Base-by-base conservation (phyloP, 768 basidiomycete genomes). In the Postia placenta region DNA sequence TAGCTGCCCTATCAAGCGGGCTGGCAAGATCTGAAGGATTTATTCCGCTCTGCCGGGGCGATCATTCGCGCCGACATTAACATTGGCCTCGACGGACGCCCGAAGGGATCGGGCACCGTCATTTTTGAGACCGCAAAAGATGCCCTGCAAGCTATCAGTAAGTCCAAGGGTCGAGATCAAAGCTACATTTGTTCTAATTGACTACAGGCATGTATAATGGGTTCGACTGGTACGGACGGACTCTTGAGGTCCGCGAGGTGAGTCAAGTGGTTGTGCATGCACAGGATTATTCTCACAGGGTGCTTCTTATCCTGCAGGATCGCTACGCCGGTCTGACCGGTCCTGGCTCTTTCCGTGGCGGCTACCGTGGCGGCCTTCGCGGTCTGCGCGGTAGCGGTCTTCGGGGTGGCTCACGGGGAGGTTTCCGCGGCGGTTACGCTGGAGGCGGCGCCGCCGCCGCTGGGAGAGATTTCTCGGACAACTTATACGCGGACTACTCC, bases 1-100 rank as follows among this genome's bases (percentile, higher is more conserved):
- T 55, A 97, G 94, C 70, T 98, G 24, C 94, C 93, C 2, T 92
- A 90, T 63, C 92, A 94, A 70, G 93, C 92, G n/a, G 92, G 92
- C 25, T 99, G 95, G 95, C 95, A 99, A 65, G 95, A 98, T 64
- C 71, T 98, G 48, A 98, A 98, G 63, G 95, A 98, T 66, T 73
- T 98, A 24, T 97, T 98, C 84, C 84, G 95, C 48, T 81, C 90
- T 24, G 90, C 95, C 39, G 95, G 95, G 5, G 89, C 91, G 62
- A 94, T 99, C 57, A 82, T 97, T 55, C 83, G 95, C 40, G 92
- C 95, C 48, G 95, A 98, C 64, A 92, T 97, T 54, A 93, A 94
- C 57, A 87, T 95, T 49, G 91, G 89, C 51, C 82, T 84, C 19
- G 92, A 96, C 66, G 94, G 94, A 23, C 79, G 85, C 11, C 93